Conservation (phyloP, 345 rosid species). For the Psidium guajava region DNA sequence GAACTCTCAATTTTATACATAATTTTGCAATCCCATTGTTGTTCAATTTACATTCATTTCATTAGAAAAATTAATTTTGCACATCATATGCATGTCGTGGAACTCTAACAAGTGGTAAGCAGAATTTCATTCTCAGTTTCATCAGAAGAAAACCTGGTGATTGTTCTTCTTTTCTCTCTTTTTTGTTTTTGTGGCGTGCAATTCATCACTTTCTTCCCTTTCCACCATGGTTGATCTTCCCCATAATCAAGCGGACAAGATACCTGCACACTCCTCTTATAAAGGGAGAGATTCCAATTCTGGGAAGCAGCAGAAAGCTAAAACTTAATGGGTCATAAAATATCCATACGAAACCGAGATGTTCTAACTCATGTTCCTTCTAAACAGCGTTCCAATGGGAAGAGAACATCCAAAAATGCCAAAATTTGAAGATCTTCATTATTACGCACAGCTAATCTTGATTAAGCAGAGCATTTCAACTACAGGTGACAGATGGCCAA, state of each 20-base stretch:
- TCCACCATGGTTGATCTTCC: neutral
- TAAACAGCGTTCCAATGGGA: neutral
- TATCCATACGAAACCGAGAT: neutral
- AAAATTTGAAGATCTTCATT: neutral
- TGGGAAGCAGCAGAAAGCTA: neutral
- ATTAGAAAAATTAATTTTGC: neutral
- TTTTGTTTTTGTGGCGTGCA: neutral
- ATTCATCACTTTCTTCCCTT: neutral
- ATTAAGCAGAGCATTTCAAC: neutral
- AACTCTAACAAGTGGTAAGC: neutral
- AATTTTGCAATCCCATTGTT: neutral
- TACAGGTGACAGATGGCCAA: neutral
- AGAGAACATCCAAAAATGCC: neutral
- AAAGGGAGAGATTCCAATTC: neutral
- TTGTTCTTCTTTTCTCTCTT: neutral
- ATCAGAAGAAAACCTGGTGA: neutral
- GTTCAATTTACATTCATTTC: neutral
- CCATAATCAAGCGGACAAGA: neutral
- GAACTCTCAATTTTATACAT: neutral
- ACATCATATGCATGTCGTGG: neutral
- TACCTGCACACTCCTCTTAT: neutral
- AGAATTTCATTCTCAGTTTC: neutral
- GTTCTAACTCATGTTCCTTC: neutral
- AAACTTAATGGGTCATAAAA: neutral
- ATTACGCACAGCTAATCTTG: neutral